Base-by-base conservation (phyloP, 148 eudicot species). In the Chenopodium berlandieri region DNA sequence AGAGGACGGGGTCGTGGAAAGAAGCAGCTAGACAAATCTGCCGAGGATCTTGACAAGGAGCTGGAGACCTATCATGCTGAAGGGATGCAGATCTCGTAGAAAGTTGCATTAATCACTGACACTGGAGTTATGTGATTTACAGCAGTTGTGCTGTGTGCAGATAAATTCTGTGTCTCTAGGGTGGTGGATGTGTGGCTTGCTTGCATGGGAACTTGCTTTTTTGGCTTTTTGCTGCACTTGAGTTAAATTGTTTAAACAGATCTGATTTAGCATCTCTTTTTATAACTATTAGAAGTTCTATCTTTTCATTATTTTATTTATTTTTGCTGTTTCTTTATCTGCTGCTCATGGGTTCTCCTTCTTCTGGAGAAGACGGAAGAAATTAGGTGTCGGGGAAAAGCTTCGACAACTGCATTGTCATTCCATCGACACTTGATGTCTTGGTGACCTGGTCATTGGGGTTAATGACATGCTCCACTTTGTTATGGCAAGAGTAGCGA, bases 21-120 rank as follows among this genome's bases (percentile, higher is more conserved):
- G 79, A 88, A 92, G 85, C 87, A 81, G 1, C 32, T 46, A 8
- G 92, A 87, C 47, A 91, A 89, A 81, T 92, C 98, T 9, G 98
- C 97, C 20, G 95, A 90, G 82, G 90, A 92, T 9, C 95, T 96
- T 63, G 99, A 96, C 85, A 92, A 94, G 88, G 99, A 96, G 69
- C 80, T 96, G 32, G 98, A 96, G 56, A 89, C 19, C 25, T 96
- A 96, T 80, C 99, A 96, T 76, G 89, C 97, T 46, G 92, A 88
- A 73, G 91, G 92, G 17, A 96, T 92, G 97, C 91, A 94, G 77
- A 87, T 84, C 30, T 91, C 82, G 2, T 85, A 85, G 78, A 64
- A 64, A 58, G 46, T 14, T 75, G 6, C 46, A 1, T 64, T 2
- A 7, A 7, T 19, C 16, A 19, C 40, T 65, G 68, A 63, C 2